A percentile compares a stretch with the other conserved stretches of the same genome.
phyloP scores from a whole-genome alignment of 129 eudicot genomes.

The Lactuca saligna region DNA sequence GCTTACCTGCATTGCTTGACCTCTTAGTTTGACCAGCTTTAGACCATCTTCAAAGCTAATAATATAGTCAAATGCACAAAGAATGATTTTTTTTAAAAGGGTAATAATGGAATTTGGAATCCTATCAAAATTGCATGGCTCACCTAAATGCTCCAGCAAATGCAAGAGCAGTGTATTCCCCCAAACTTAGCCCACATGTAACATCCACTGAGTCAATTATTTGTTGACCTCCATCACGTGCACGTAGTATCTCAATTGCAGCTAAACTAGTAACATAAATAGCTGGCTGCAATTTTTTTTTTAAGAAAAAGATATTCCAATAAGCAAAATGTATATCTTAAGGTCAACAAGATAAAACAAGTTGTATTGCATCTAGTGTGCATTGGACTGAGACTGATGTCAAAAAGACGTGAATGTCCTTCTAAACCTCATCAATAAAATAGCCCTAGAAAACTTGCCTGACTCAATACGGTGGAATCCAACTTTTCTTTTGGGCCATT shows the following conservation, averaged over 20 bases:
- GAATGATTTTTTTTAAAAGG: neutral
- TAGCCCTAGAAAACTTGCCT: constrained; percentile 43
- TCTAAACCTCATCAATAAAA: too few species aligned
- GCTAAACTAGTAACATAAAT: constrained; percentile 94
- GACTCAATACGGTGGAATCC: constrained; percentile 88
- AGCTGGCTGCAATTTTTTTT: constrained; percentile 69
- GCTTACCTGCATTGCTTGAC: constrained; percentile 96
- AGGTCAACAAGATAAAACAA: neutral
- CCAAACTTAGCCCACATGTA: constrained; percentile 96
- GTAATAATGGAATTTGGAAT: neutral
- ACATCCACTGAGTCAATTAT: constrained; percentile 94
- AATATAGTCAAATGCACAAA: neutral
- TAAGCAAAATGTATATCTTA: constrained; percentile 1
- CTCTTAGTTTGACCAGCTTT: constrained; percentile 93
- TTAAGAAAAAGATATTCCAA: neutral
- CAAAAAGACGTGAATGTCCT: neutral
- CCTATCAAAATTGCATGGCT: neutral
- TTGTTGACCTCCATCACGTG: constrained; percentile 94
- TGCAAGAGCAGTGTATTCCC: constrained; percentile 98
- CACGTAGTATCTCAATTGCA: constrained; percentile 86
- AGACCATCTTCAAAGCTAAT: constrained; percentile 96
- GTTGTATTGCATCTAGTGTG: too few species aligned
- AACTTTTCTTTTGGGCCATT: constrained; percentile 96
- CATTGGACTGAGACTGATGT: neutral
- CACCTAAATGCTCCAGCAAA: constrained; percentile 97